phyloP scores from a whole-genome alignment of 768 basidiomycete genomes.

The Suillus hirtellus region DNA sequence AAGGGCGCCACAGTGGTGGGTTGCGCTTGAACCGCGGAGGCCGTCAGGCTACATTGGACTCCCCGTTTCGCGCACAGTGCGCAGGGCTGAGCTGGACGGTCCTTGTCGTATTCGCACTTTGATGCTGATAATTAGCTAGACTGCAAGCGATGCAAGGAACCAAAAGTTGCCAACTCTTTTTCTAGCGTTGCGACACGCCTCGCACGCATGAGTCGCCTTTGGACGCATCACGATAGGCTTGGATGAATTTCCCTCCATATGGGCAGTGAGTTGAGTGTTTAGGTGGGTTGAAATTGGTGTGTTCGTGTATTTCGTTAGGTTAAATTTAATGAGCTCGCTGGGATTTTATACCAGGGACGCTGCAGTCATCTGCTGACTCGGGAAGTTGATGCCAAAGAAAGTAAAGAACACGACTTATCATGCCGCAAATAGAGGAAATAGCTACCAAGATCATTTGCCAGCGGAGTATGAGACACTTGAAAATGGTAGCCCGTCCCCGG shows the following conservation, averaged over 20 bases:
- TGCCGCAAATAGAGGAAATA: not conserved
- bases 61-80: conserved; percentile 21
- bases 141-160: not conserved
- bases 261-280: not conserved
- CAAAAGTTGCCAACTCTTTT: not conserved
- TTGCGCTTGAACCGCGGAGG: conserved; percentile 14
- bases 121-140: not conserved
- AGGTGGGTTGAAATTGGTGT: not conserved
- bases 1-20: not conserved
- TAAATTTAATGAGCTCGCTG: not conserved
- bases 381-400: not conserved
- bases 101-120: conserved; percentile 17
- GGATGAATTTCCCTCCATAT: not conserved
- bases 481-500: not conserved
- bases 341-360: conserved; percentile 1
- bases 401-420: not conserved
- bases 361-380: not conserved
- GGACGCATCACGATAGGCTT: not conserved
- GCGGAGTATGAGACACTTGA: not conserved
- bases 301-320: not conserved
- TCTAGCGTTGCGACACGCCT: not conserved
- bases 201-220: not conserved
- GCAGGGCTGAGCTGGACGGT: conserved; percentile 19
- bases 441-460: not conserved
- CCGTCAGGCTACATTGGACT: conserved; percentile 17